Evolutionary conservation across 2,329 filamentous ascomycete species (phyloP).

Genomic region (Fusarium tupiense): DNA sequence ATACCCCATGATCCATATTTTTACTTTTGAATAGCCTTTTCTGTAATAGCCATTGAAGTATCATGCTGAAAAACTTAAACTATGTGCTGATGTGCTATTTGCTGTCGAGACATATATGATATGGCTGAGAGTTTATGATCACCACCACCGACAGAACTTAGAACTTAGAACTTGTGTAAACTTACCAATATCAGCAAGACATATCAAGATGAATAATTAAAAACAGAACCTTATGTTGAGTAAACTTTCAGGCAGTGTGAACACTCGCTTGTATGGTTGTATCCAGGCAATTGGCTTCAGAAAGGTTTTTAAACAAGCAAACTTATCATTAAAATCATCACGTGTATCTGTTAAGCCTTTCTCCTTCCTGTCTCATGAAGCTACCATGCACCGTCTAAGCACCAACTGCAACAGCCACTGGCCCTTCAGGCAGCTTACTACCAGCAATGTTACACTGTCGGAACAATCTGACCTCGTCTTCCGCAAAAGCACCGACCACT

Average conservation of each 20-base stretch:
- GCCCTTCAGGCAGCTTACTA: constrained; percentile 65
- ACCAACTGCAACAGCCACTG: constrained; percentile 32
- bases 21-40: neutral
- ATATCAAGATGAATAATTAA: neutral
- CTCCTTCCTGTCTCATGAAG: neutral
- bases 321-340: neutral
- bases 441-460: constrained; percentile 83
- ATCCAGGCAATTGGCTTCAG: neutral
- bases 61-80: neutral
- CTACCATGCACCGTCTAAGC: neutral
- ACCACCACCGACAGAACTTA: neutral
- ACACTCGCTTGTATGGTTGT: neutral
- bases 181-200: neutral
- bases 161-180: neutral
- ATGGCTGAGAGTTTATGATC: neutral
- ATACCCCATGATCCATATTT: neutral
- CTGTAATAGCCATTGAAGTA: neutral
- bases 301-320: neutral
- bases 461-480: constrained; percentile 79
- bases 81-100: neutral
- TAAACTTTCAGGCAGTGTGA: neutral
- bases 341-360: neutral
- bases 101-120: neutral
- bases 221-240: neutral
- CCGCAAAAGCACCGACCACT: constrained; percentile 78